Evolutionary conservation across 305 asterid species (phyloP), one percentile per base, ranked within the genome.

Genomic region (Fraxinus sp.): DNA sequence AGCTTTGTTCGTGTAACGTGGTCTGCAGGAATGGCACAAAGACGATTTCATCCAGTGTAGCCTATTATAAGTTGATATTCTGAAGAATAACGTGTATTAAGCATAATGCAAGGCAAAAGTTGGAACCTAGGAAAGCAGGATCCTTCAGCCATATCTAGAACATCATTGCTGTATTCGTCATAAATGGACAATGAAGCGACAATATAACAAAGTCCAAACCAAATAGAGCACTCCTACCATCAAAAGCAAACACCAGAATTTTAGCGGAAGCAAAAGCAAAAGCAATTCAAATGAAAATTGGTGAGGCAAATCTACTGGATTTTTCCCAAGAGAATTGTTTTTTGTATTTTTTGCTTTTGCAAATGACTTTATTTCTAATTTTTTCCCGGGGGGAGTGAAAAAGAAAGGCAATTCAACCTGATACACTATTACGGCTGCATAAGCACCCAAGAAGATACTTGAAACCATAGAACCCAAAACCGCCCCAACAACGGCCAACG

Each of bases 91-190:
- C 26, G 0, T 66, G 4, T 66, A 20, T 14, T 52, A 49, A 49
- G 77, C 62, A 16, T 16, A 52, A 70, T 52, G 52, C 3, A 3
- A 32, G 30, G 20, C 1, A 79, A 52, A 66, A 71, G 64, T 57
- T 20, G 10, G 86, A 80, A 96, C 99, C 97, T 93, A 35, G 97
- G 98, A 80, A 93, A 91, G 93, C 98, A 94, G 82, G 98, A 91
- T 52, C 99, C 99, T 88, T 96, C 99, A 1, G 95, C 90, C 97
- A 92, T 88, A 87, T 94, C 98, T 24, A 96, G 95, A 79, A 96
- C 82, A 87, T 96, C 99, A 9, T 94, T 96, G 93, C 97, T 93
- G 86, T 96, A 96, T 77, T 96, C 99, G 59, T 96, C 99, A 32
- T 93, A 96, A 49, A 93, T 89, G 77, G 98, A 93, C 90, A 96